Percentiles rank a stretch among this genome's conserved stretches.
These are phyloP conservation scores for Nannizzia gypsea DNA, from an alignment of 2,329 filamentous ascomycete species.

Conservation along the genomic window DNA sequence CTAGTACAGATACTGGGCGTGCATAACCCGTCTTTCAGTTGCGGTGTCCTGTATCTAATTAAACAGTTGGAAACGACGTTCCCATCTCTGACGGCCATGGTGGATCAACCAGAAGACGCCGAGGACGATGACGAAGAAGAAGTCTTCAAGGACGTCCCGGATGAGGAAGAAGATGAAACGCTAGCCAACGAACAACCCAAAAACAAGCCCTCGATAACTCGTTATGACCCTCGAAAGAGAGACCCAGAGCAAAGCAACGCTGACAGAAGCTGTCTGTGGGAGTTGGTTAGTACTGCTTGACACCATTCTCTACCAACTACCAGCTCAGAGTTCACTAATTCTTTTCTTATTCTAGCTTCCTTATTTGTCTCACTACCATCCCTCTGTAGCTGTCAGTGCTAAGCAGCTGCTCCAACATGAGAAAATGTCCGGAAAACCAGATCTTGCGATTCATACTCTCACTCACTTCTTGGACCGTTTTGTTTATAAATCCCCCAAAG, in stretches of 20 bases:
- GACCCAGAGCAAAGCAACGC: constrained; percentile 87
- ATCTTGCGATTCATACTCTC: constrained; percentile 77
- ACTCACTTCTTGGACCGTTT: constrained; percentile 97
- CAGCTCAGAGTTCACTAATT: neutral
- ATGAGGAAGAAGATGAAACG: constrained; percentile 39
- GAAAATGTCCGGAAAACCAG: constrained; percentile 72
- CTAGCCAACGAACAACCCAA: constrained; percentile 18
- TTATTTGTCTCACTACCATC: constrained; percentile 74
- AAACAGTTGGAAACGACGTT: constrained; percentile 69
- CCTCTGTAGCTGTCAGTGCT: constrained; percentile 79
- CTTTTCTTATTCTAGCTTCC: constrained; percentile 37
- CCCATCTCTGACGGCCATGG: constrained; percentile 63
- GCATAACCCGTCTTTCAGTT: constrained; percentile 86
- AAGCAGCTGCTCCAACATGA: constrained; percentile 56
- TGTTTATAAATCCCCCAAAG: constrained; percentile 89
- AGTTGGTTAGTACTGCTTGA: constrained; percentile 48
- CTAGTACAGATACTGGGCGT: constrained; percentile 76
- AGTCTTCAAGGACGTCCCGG: constrained; percentile 54
- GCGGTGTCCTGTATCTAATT: constrained; percentile 82
- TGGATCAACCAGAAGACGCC: constrained; percentile 67
- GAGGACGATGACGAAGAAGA: constrained; percentile 59
- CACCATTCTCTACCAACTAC: constrained; percentile 16
- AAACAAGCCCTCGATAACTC: constrained; percentile 21
- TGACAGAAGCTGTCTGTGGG: constrained; percentile 89
- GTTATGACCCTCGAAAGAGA: constrained; percentile 80